phyloP scores from a whole-genome alignment of 768 basidiomycete species.

The Amylocystis lapponica region DNA sequence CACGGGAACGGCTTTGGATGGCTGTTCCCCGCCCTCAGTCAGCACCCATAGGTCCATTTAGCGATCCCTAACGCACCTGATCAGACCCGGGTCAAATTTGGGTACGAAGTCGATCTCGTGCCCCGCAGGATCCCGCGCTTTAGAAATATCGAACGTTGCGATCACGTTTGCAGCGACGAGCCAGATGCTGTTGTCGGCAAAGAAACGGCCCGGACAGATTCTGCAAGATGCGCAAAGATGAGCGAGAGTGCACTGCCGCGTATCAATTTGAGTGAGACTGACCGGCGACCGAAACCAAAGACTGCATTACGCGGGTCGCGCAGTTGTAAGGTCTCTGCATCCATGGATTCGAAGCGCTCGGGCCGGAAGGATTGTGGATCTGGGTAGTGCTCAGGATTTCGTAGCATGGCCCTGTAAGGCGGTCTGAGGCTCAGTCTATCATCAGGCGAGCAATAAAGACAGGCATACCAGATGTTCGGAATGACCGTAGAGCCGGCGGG shows the following conservation, averaged over 20 bases:
- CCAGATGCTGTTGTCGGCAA: constrained; percentile 45
- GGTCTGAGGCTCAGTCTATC: neutral
- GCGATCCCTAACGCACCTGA: too few species aligned
- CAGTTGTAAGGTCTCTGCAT: neutral
- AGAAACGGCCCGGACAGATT: constrained; percentile 49
- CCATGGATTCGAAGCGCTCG: constrained; percentile 22
- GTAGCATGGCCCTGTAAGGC: constrained; percentile 9
- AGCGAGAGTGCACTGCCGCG: neutral
- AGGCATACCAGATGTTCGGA: constrained; percentile 8
- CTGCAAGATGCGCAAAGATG: constrained; percentile 22
- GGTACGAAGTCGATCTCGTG: constrained; percentile 31
- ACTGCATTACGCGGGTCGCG: constrained; percentile 8
- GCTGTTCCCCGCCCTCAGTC: constrained; percentile 1
- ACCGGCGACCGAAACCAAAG: constrained; percentile 15
- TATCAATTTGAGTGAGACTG: too few species aligned
- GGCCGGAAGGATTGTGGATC: constrained; percentile 25
- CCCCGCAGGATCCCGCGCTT: constrained; percentile 36
- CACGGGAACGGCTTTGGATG: constrained; percentile 11
- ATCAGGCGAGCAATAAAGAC: neutral
- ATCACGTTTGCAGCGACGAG: constrained; percentile 40
- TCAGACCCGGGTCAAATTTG: constrained; percentile 37
- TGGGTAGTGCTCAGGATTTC: constrained; percentile 19
- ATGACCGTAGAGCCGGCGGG: constrained; percentile 5
- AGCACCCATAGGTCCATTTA: too few species aligned
- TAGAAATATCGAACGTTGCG: constrained; percentile 40